Evolutionary conservation across 495 filamentous ascomycete species (phyloP).

Genomic region (Lasiosphaeris hirsuta): DNA sequence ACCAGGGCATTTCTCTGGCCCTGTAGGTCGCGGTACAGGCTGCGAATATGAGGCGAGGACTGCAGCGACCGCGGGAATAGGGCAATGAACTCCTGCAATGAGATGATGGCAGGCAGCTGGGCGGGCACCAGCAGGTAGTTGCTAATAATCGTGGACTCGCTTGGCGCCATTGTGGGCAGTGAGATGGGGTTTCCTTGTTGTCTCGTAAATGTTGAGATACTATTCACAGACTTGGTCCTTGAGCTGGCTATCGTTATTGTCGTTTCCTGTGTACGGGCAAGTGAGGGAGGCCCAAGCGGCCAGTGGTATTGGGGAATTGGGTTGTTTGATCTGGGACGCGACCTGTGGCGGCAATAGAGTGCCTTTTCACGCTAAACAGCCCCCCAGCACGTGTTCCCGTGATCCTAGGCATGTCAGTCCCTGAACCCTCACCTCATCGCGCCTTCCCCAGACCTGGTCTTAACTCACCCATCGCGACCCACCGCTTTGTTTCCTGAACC

Average conservation of each 20-base stretch:
- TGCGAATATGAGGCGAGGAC: constrained; percentile 65
- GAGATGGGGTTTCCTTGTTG: neutral
- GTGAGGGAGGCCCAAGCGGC: no score
- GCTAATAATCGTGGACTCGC: constrained; percentile 67
- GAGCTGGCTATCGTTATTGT: no score
- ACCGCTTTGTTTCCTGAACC: neutral
- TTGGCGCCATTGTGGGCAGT: constrained; percentile 57
- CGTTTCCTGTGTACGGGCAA: no score
- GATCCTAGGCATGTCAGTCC: no score
- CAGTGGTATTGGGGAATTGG: no score
- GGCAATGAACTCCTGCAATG: constrained; percentile 69
- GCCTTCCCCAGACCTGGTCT: no score
- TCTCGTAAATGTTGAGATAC: neutral
- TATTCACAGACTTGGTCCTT: no score
- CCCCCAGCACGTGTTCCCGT: no score
- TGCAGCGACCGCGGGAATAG: constrained; percentile 71
- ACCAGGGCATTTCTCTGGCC: constrained; percentile 64
- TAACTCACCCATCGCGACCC: neutral
- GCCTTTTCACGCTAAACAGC: no score
- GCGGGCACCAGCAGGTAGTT: constrained; percentile 77
- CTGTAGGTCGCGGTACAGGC: constrained; percentile 77
- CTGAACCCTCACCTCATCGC: no score
- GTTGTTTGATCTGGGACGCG: no score
- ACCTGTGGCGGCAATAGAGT: no score
- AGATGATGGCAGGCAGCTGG: constrained; percentile 65